Percentiles rank a stretch among this genome's conserved stretches.
These are phyloP conservation scores for Phaeosphaeriaceae sp. DNA, from an alignment of 2,329 filamentous ascomycete species.

Conservation along the genomic window DNA sequence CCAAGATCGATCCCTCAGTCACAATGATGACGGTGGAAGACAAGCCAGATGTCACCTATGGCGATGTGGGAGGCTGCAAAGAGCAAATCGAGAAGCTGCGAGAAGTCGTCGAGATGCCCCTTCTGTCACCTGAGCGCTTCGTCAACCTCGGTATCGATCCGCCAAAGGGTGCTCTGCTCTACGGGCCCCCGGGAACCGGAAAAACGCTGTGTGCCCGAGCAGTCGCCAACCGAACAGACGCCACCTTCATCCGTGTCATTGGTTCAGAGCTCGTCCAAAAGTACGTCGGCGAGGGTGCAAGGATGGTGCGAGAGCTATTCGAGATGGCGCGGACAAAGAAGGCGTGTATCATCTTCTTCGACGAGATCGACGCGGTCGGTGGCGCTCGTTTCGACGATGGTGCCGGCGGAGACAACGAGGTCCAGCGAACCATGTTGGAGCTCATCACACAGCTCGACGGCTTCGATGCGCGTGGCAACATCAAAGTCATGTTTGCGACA, in stretches of 20 bases:
- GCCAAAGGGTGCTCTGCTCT: slow-evolving; percentile 94
- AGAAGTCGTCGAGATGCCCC: slow-evolving; percentile 98
- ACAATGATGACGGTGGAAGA: slow-evolving; percentile 99
- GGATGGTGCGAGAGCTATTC: slow-evolving; percentile 98
- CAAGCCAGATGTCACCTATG: slow-evolving; percentile 98
- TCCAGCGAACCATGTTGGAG: slow-evolving; percentile 97
- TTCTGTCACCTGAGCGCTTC: slow-evolving; percentile 94
- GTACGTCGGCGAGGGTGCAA: slow-evolving; percentile 96
- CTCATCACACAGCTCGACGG: slow-evolving; percentile 96
- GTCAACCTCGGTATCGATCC: slow-evolving; percentile 99
- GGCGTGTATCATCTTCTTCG: slow-evolving; percentile 99
- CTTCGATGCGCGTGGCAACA: slow-evolving; percentile 95
- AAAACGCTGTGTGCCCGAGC: slow-evolving; percentile 98
- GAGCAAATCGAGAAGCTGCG: slow-evolving; percentile 99
- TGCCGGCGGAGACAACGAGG: slow-evolving; percentile 95
- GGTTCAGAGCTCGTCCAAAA: slow-evolving; percentile 98
- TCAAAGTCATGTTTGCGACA: slow-evolving; percentile 99
- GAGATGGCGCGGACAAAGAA: slow-evolving; percentile 99
- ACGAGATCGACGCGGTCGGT: slow-evolving; percentile 96
- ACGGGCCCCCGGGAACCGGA: slow-evolving; percentile 96
- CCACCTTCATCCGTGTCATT: slow-evolving; percentile 98
- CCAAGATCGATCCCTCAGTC: slow-evolving; percentile 98
- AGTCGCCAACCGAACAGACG: slow-evolving; percentile 96
- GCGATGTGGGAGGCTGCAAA: slow-evolving; percentile 98
- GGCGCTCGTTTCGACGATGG: slow-evolving; percentile 96